A percentile compares a stretch with the other conserved stretches of the same genome.
Conservation (phyloP, 805 yeast species). For the Wickerhamiella dianesei region DNA sequence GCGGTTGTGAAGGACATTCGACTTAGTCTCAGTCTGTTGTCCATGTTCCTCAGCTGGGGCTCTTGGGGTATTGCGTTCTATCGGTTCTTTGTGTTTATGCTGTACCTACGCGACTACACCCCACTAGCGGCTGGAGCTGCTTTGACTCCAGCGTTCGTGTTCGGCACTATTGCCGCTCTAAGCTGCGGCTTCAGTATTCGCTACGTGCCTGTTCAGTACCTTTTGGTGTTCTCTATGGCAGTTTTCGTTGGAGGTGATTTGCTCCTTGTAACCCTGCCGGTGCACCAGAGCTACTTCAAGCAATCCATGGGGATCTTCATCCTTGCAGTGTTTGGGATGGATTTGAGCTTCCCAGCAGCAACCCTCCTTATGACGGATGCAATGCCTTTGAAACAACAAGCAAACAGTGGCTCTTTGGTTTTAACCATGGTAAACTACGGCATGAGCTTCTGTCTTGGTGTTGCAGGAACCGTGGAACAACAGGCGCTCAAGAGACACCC, state of each 20-base stretch:
- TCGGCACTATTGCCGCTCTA: slow-evolving; percentile 47
- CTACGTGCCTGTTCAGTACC: slow-evolving; percentile 35
- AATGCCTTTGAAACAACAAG: slow-evolving; percentile 53
- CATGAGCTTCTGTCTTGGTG: slow-evolving; percentile 54
- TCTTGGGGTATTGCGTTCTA: slow-evolving; percentile 42
- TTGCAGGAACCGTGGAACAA: slow-evolving; percentile 35
- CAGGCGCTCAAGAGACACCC: slow-evolving; percentile 10
- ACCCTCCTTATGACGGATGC: slow-evolving; percentile 46
- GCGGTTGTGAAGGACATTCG: slow-evolving; percentile 36
- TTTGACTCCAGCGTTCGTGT: slow-evolving; percentile 33
- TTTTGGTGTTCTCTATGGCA: slow-evolving; percentile 38
- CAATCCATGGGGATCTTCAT: slow-evolving; percentile 43
- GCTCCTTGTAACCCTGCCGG: slow-evolving; percentile 28
- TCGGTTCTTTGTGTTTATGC: slow-evolving; percentile 42
- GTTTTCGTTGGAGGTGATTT: slow-evolving; percentile 32
- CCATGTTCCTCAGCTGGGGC: slow-evolving; percentile 25
- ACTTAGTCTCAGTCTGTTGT: slow-evolving; percentile 24
- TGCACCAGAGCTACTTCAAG: slow-evolving; percentile 45
- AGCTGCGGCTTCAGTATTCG: slow-evolving; percentile 37
- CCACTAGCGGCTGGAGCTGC: slow-evolving; percentile 36
- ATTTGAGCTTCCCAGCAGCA: slow-evolving; percentile 62
- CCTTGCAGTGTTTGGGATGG: slow-evolving; percentile 61
- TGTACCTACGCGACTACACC: slow-evolving; percentile 36
- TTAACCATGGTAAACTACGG: slow-evolving; percentile 62
- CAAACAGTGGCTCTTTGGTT: slow-evolving; percentile 64